These are phyloP conservation scores for Xerocomellus intermedius DNA, from an alignment of 768 basidiomycete species.

Conservation along the genomic window DNA sequence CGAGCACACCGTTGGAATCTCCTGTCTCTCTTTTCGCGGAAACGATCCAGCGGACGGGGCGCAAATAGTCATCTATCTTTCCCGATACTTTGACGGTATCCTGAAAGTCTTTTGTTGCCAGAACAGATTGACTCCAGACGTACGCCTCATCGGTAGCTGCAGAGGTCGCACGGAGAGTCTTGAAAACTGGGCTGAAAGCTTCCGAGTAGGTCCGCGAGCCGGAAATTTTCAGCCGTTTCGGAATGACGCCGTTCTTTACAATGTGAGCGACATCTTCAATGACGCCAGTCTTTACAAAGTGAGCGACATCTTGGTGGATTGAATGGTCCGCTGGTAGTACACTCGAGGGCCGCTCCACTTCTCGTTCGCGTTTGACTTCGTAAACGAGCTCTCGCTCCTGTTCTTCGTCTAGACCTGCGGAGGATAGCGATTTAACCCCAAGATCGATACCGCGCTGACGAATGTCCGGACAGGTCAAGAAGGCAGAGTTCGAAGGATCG, in stretches of 20 bases:
- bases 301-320: slow-evolving; percentile 17
- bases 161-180: slow-evolving; percentile 9
- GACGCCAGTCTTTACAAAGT: slow-evolving; percentile 30
- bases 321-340: slow-evolving; percentile 21
- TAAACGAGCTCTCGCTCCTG: slow-evolving; percentile 48
- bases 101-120: slow-evolving; percentile 18
- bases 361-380: slow-evolving; percentile 41
- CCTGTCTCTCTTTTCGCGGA: slow-evolving; percentile 1
- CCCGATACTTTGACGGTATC: slow-evolving; percentile 2
- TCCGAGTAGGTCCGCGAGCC: no score
- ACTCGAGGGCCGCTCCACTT: slow-evolving; percentile 36
- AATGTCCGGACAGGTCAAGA: neutral
- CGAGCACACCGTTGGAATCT: slow-evolving; percentile 14
- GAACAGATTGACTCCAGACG: slow-evolving; percentile 17
- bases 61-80: slow-evolving; percentile 16
- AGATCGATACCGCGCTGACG: slow-evolving; percentile 12
- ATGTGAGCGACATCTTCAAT: slow-evolving; percentile 24
- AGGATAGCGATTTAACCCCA: slow-evolving; percentile 7
- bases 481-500: neutral
- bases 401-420: slow-evolving; percentile 39
- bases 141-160: slow-evolving; percentile 16
- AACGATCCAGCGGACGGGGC: slow-evolving; percentile 31
- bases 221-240: neutral
- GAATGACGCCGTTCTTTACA: slow-evolving; percentile 30
- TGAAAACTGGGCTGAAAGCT: slow-evolving; percentile 20